Base-by-base conservation (phyloP, 768 basidiomycete species). In the Macrocybe gigantea region DNA sequence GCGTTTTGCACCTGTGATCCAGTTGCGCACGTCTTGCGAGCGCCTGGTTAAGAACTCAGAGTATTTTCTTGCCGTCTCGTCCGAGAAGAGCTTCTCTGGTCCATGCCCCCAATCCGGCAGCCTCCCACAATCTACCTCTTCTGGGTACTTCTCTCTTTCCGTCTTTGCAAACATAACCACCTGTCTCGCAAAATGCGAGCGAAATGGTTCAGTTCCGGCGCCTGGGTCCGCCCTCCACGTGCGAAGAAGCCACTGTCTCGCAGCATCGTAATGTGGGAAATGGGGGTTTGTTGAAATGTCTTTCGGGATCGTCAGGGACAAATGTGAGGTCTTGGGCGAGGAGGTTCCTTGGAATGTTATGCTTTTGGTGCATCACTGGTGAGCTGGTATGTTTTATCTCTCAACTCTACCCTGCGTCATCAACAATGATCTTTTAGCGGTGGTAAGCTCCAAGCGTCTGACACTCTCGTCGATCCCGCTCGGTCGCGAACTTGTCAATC, bases 291-390 rank as follows among this genome's bases (percentile, higher is more conserved):
- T 9, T 13, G 6, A 68, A 68, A 2, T 65, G 68, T 33, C 52
- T 38, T 0, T 52, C 44, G 7, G 50, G 56, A 50, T 72, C 63
- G 14, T 71, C 60, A 22, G 42, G 48, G 1, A 65, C 54, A 50
- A 67, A 67, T 39, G 52, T 56, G 54, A 69, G 59, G 51, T 69
- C 60, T 10, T 62, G 53, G 7, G 66, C 54, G n/a, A 71, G 49
- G 1, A 59, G 47, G 33, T 63, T 54, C 70, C 72, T 70, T 1
- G 70, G 66, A 15, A 71, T 66, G 40, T 64, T 69, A 43, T 71
- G 70, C 30, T 64, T 60, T 60, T 70, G 70, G 46, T 71, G 69
- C 72, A 71, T 71, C 22, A 4, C 22, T 22, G 22, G 22, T 22
- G 22, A 22, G 22, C 22, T 22, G 50, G 33, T 41, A 22, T 22